Base-by-base conservation (phyloP, 179 eudicot genomes). In the Silene coronaria region DNA sequence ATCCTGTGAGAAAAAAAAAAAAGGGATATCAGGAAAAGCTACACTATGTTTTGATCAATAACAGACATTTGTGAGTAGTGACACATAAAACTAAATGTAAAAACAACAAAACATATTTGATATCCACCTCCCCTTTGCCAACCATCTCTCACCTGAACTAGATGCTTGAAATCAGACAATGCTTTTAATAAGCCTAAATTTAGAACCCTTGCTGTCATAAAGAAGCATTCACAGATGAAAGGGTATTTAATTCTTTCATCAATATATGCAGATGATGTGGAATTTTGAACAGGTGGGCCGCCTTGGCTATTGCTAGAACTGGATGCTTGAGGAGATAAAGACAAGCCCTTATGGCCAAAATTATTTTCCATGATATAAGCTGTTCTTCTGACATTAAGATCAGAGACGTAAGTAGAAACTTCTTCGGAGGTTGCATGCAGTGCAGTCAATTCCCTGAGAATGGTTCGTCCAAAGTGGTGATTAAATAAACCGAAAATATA, bases 361-460 rank as follows among this genome's bases (percentile, higher is more conserved):
- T 32, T 78, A 34, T 62, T 63, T 27, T 71, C 72, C 13, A 55
- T 58, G 67, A 78, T 70, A 67, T 45, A 75, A 78, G 78, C 85
- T 80, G 68, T 55, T 77, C 74, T 75, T 66, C 74, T 82, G 71
- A 75, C 75, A 80, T 84, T 80, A 61, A 72, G 82, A 79, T 83
- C 80, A 23, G 82, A 77, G 42, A 84, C 65, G 81, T 93, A 89
- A 64, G 86, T 89, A 60, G 92, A 60, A 78, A 95, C 91, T 83
- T 95, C 99, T 85, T 95, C 97, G 0, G 99, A 87, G 62, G 99
- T 90, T 58, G 99, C 97, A 85, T 95, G 99, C 30, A 95, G 79
- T 68, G 99, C 99, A 67, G 99, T 95, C 72, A 95, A 79, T 66
- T 73, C 91, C 77, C 99, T 95, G 85, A 53, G 82, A 72, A 77